A percentile compares a stretch with the other conserved stretches of the same genome.
These are phyloP conservation scores for Russula dissimulans DNA, from an alignment of 768 basidiomycete genomes.

Conservation along the genomic window DNA sequence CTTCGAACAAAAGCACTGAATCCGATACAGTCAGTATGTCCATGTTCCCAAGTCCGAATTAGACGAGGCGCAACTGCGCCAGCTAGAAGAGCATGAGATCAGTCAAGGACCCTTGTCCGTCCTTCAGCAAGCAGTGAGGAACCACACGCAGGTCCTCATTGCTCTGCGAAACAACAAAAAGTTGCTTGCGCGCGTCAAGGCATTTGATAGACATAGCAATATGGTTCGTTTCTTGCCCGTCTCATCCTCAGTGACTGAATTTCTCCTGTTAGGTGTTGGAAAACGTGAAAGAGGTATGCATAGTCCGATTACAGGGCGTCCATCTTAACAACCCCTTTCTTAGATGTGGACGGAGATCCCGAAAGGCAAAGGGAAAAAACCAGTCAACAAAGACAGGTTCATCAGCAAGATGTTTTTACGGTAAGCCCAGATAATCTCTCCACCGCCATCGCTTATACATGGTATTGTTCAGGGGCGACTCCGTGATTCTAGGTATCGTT, in stretches of 20 bases:
- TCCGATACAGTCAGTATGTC: slow-evolving; percentile 76
- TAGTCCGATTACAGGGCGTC: background rate
- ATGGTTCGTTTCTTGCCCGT: slow-evolving; percentile 54
- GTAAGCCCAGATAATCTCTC: slow-evolving; percentile 32
- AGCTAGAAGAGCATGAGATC: slow-evolving; percentile 97
- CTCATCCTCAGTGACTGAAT: slow-evolving; percentile 6
- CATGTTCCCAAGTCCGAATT: slow-evolving; percentile 95
- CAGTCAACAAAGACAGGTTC: slow-evolving; percentile 98
- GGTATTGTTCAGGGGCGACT: slow-evolving; percentile 65
- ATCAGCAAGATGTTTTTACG: slow-evolving; percentile 99
- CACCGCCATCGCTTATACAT: slow-evolving; percentile 11
- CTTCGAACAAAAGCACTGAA: background rate
- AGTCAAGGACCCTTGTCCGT: slow-evolving; percentile 96
- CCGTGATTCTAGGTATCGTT: slow-evolving; percentile 81
- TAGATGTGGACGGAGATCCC: slow-evolving; percentile 99
- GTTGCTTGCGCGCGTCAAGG: slow-evolving; percentile 89
- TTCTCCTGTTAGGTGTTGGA: slow-evolving; percentile 64
- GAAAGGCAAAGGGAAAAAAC: slow-evolving; percentile 98
- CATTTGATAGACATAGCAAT: slow-evolving; percentile 97
- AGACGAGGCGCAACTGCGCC: slow-evolving; percentile 91
- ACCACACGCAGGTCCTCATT: slow-evolving; percentile 95
- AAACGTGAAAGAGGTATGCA: slow-evolving; percentile 89
- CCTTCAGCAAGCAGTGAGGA: slow-evolving; percentile 93
- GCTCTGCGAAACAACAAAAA: slow-evolving; percentile 98
- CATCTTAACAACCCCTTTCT: background rate